Conservation (phyloP, 495 filamentous ascomycete genomes). For the Neurospora sp. region DNA sequence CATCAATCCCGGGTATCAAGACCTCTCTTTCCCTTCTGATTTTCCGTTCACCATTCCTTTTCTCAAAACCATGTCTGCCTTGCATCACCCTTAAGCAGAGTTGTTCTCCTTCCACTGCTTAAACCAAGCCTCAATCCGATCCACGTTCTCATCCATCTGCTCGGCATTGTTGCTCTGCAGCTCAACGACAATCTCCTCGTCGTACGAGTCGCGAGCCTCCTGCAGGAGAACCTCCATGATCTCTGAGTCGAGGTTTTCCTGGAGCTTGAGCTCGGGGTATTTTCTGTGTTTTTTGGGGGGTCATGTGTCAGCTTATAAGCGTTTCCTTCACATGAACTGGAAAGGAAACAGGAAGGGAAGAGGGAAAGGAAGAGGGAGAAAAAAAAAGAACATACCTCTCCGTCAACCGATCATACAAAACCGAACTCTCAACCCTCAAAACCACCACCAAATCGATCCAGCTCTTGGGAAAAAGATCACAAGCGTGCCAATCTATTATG, state of each 20-base stretch:
- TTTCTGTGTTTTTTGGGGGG: constrained; percentile 39
- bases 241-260: constrained; percentile 94
- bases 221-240: constrained; percentile 93
- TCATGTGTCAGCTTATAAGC: background rate
- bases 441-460: constrained; percentile 97
- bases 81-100: background rate
- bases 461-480: constrained; percentile 85
- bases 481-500: constrained; percentile 97
- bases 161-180: constrained; percentile 69
- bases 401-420: constrained; percentile 77
- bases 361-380: background rate
- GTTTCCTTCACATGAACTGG: no score
- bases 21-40: background rate
- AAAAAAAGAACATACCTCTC: constrained; percentile 41
- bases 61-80: no score
- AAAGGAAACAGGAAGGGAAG: background rate
- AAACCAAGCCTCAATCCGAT: constrained; percentile 74
- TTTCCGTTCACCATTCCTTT: background rate
- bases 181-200: constrained; percentile 84
- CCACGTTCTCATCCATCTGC: constrained; percentile 81
- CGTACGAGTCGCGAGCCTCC: constrained; percentile 80
- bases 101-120: constrained; percentile 66
- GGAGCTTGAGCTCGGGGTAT: constrained; percentile 76
- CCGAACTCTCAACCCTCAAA: constrained; percentile 59
- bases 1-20: background rate